phyloP scores from a whole-genome alignment of 1,139 yeast species.

The Scheffersomyces stambukii region DNA sequence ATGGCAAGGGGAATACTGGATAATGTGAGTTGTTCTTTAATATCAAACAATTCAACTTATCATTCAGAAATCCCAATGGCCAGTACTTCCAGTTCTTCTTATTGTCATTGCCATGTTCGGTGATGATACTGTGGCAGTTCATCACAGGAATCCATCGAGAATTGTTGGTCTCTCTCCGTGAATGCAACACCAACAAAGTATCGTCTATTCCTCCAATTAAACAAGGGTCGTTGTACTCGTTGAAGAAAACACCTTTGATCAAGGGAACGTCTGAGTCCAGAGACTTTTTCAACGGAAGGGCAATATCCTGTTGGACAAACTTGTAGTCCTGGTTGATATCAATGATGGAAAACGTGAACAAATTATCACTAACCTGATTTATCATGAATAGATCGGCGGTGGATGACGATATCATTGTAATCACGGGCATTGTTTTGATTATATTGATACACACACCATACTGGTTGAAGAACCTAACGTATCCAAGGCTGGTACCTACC shows the following conservation, averaged over 20 bases:
- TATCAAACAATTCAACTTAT: slow-evolving; percentile 67
- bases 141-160: slow-evolving; percentile 88
- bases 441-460: slow-evolving; percentile 40
- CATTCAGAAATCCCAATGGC: slow-evolving; percentile 80
- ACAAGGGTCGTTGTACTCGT: slow-evolving; percentile 85
- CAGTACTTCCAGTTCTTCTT: slow-evolving; percentile 62
- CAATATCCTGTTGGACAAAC: slow-evolving; percentile 37
- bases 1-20: slow-evolving; percentile 74
- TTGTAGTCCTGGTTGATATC: slow-evolving; percentile 34
- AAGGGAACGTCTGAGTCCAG: slow-evolving; percentile 12
- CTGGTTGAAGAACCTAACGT: slow-evolving; percentile 36
- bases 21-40: slow-evolving; percentile 56
- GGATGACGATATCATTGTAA: slow-evolving; percentile 33
- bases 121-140: slow-evolving; percentile 57
- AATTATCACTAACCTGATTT: slow-evolving; percentile 24
- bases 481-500: slow-evolving; percentile 42
- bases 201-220: slow-evolving; percentile 70
- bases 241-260: slow-evolving; percentile 72
- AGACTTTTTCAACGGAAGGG: slow-evolving; percentile 30
- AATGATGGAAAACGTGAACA: slow-evolving; percentile 34
- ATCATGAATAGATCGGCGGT: slow-evolving; percentile 29
- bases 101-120: slow-evolving; percentile 45
- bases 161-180: slow-evolving; percentile 76
- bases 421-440: slow-evolving; percentile 36
- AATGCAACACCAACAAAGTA: slow-evolving; percentile 59